phyloP scores from a whole-genome alignment of 805 yeast species.

The Maudiozyma barnettii region DNA sequence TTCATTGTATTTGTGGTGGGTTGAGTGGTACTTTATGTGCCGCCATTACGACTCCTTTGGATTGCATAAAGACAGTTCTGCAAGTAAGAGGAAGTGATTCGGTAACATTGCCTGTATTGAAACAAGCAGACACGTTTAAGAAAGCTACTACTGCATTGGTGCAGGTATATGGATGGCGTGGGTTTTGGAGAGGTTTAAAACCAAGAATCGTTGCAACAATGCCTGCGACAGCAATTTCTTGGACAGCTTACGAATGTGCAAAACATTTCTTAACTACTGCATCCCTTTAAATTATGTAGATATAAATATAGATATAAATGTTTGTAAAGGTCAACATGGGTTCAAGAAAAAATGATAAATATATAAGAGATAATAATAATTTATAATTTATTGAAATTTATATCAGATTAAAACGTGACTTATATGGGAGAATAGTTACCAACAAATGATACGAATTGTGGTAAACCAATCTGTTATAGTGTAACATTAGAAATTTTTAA shows the following conservation, averaged over 20 bases:
- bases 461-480: no score
- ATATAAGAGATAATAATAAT: background rate
- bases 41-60: slow-evolving; percentile 92
- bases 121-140: slow-evolving; percentile 53
- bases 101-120: slow-evolving; percentile 32
- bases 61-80: slow-evolving; percentile 83
- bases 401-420: no score
- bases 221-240: slow-evolving; percentile 95
- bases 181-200: slow-evolving; percentile 75
- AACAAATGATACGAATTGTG: no score
- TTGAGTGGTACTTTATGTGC: slow-evolving; percentile 94
- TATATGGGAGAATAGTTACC: no score
- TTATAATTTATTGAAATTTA: no score
- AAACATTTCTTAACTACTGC: slow-evolving; percentile 36
- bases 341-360: background rate
- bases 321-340: background rate
- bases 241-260: slow-evolving; percentile 99
- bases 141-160: slow-evolving; percentile 70
- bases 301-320: background rate
- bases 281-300: background rate
- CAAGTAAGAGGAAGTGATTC: slow-evolving; percentile 63
- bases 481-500: no score
- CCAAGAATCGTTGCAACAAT: slow-evolving; percentile 90
- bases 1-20: slow-evolving; percentile 90
- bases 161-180: slow-evolving; percentile 47